Evolutionary conservation across 2,329 filamentous ascomycete genomes (phyloP).

Genomic region (Scedosporium dehoogii): DNA sequence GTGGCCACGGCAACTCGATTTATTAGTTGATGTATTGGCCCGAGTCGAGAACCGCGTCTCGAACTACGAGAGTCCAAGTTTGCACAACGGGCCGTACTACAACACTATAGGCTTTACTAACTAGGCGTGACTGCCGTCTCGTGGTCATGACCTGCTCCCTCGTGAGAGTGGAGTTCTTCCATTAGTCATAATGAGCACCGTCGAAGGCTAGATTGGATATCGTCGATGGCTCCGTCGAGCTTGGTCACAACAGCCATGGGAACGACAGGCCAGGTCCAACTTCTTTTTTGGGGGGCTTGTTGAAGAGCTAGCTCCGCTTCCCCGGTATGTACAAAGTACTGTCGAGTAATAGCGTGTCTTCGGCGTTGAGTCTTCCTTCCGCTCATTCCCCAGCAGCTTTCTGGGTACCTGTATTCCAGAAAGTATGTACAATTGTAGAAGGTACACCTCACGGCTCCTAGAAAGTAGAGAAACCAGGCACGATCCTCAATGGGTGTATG

Average conservation of each 20-base stretch:
- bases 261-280: neutral
- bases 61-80: too few species aligned
- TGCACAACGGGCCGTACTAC: too few species aligned
- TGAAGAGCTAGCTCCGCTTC: neutral
- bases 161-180: neutral
- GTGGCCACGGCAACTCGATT: neutral
- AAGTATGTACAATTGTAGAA: neutral
- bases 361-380: neutral
- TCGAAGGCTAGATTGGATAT: neutral
- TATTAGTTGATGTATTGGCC: neutral
- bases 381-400: neutral
- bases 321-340: neutral
- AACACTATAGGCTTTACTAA: too few species aligned
- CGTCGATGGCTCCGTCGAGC: neutral
- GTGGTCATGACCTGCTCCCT: neutral
- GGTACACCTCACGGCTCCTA: neutral
- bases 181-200: neutral
- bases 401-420: too few species aligned
- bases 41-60: neutral
- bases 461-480: too few species aligned
- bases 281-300: neutral
- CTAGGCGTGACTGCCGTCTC: too few species aligned
- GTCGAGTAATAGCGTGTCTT: neutral
- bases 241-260: neutral
- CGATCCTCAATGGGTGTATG: neutral